A percentile compares a stretch with the other conserved stretches of the same genome.
Conservation (phyloP, 176 grass and related monocot genomes). For the Sorghum bicolor region Sorghum_bicolor_NCBIv3 NC_012879.2:51780501-51781000, state of each 20-base stretch:
- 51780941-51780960: neutral
- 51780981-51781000: neutral
- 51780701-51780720: neutral
- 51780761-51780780: neutral
- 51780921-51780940: neutral
- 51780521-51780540: neutral
- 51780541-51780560: neutral
- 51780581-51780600: neutral
- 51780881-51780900: neutral
- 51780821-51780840: neutral
- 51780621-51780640: neutral
- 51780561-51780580: neutral
- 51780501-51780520: neutral
- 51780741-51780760: neutral
- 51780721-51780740: neutral
- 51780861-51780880: neutral
- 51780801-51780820: neutral
- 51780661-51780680: neutral
- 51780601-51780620: neutral
- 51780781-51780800: neutral
- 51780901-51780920: neutral
- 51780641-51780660: neutral
- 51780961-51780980: neutral
- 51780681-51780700: neutral
- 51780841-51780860: neutral